These are phyloP conservation scores for Aquanectria penicillioides DNA, from an alignment of 2,329 filamentous ascomycete genomes.

Conservation along the genomic window DNA sequence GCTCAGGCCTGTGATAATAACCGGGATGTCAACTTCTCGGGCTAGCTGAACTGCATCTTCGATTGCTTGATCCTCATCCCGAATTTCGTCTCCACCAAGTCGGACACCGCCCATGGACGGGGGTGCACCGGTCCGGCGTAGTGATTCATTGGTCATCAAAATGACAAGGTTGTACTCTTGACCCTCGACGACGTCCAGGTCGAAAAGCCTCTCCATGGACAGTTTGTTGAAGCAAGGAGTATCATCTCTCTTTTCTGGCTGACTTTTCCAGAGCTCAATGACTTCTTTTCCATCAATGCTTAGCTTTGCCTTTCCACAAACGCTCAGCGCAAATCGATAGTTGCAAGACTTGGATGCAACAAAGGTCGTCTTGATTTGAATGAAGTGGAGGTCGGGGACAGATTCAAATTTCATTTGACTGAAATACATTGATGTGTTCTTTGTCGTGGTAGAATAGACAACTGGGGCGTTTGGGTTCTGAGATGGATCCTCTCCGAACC, in stretches of 20 bases:
- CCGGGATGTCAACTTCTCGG: constrained; percentile 62
- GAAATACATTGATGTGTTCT: constrained; percentile 3
- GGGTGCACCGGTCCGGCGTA: constrained; percentile 22
- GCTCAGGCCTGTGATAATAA: constrained; percentile 65
- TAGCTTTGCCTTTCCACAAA: constrained; percentile 42
- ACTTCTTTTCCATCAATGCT: constrained; percentile 44
- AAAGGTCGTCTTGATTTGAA: neutral
- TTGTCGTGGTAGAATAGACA: constrained; percentile 7
- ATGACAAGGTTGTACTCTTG: constrained; percentile 27
- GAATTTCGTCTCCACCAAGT: constrained; percentile 26
- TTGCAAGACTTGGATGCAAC: neutral
- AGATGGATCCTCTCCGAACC: constrained; percentile 2
- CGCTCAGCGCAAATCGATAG: neutral
- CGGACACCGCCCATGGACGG: constrained; percentile 14
- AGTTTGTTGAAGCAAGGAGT: constrained; percentile 47
- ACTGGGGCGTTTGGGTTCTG: too few relatives aligned
- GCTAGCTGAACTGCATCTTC: constrained; percentile 42
- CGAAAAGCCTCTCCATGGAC: constrained; percentile 25
- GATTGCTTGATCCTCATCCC: constrained; percentile 44
- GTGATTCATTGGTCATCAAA: constrained; percentile 30
- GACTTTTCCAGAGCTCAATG: constrained; percentile 41
- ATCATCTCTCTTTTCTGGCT: constrained; percentile 43
- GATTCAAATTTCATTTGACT: neutral
- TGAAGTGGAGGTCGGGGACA: neutral
- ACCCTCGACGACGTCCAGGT: constrained; percentile 7